Base-by-base conservation (phyloP, 139 green algal species). In the Coelastrella sp. region DNA sequence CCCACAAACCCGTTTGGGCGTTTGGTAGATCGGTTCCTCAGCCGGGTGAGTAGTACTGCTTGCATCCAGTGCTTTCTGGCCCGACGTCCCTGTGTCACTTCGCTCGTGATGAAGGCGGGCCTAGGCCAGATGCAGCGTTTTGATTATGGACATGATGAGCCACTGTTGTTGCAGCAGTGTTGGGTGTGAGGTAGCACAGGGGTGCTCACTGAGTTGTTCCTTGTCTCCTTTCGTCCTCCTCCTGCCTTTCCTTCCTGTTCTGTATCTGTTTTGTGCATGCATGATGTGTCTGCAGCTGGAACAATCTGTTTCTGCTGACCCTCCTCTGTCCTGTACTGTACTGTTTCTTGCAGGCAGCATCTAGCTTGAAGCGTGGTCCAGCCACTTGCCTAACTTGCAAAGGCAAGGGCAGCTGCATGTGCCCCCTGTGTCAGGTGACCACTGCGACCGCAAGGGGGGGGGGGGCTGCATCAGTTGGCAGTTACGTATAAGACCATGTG, bases 311-410 rank as follows among this genome's bases (percentile, higher is more conserved):
- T 57, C 9, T n/a, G n/a, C n/a, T n/a, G n/a, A n/a, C n/a, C n/a
- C n/a, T n/a, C n/a, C n/a, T n/a, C n/a, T n/a, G n/a, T n/a, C n/a
- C n/a, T n/a, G n/a, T n/a, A n/a, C n/a, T n/a, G 13, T 76, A 50
- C 21, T n/a, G 15, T 82, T 25, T 25, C 19, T n/a, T 78, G 41
- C 45, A 62, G 50, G 50, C 43, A 48, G 45, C 51, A 27, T 67
- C 50, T 9, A 67, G 32, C 21, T 48, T 81, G 73, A 67, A 67
- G 15, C 79, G 79, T 57, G 79, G 79, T 25, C 23, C 62, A 2
- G 41, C 79, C 23, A 85, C 79, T 4, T 85, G 79, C 34, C 60
- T 85, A 17, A 67, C 79, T 0, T 85, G 79, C 79, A 76, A 66
- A 23, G 79, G 79, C 5, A 19, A 48, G 11, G 79, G 79, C 34